phyloP scores from a whole-genome alignment of 139 green algal genomes.

The Chlamydomonas applanata region DNA sequence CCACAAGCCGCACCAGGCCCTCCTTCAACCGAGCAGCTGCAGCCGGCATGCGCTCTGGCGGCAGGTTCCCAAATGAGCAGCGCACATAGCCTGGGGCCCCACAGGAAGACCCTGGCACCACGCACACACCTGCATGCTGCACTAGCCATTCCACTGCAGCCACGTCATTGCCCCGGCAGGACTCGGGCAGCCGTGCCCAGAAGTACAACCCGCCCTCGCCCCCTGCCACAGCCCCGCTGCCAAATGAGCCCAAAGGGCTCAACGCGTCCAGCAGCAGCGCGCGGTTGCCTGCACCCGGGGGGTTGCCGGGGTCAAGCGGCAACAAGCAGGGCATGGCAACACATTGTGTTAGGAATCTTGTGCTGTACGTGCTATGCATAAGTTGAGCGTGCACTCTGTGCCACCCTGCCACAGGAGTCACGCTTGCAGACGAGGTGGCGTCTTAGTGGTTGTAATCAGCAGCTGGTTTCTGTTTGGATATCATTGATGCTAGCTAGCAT shows the following conservation, averaged over 20 bases:
- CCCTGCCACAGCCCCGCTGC: slow-evolving; percentile 47
- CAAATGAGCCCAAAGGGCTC: slow-evolving; percentile 59
- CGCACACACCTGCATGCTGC: slow-evolving; percentile 52
- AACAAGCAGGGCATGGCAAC: too few species aligned
- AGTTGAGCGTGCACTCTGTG: too few species aligned
- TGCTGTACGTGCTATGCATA: too few species aligned
- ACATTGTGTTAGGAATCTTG: too few species aligned
- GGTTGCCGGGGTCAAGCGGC: neutral
- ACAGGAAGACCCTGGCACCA: slow-evolving; percentile 79
- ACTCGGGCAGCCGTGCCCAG: slow-evolving; percentile 74
- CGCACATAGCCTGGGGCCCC: slow-evolving; percentile 64
- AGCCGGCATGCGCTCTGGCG: slow-evolving; percentile 49
- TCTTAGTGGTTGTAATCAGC: too few species aligned
- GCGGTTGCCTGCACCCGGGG: slow-evolving; percentile 47
- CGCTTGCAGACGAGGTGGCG: too few species aligned
- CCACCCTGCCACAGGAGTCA: too few species aligned
- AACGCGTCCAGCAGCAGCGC: slow-evolving; percentile 63
- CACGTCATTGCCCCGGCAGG: slow-evolving; percentile 57
- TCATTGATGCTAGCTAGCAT: too few species aligned
- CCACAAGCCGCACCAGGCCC: slow-evolving; percentile 70
- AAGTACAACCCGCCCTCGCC: slow-evolving; percentile 87
- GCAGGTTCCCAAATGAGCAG: slow-evolving; percentile 78
- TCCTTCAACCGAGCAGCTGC: slow-evolving; percentile 68
- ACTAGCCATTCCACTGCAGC: slow-evolving; percentile 83
- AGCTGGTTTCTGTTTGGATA: too few species aligned